These are phyloP conservation scores for Lasiodiplodia hormozganensis DNA, from an alignment of 2,329 filamentous ascomycete genomes.

Conservation along the genomic window DNA sequence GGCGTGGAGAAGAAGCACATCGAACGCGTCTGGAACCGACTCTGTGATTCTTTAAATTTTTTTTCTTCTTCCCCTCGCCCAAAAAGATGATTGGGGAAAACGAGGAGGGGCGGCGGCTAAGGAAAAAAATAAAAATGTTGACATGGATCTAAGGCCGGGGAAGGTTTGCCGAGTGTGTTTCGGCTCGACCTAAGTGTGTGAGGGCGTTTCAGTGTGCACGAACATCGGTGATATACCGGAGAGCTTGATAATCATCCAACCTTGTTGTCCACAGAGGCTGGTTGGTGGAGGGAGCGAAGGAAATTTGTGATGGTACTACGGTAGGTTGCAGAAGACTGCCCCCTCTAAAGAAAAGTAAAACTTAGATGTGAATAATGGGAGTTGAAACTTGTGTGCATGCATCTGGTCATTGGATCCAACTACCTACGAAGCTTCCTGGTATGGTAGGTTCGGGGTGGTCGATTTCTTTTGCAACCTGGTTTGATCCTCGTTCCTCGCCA, in stretches of 20 bases:
- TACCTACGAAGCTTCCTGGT: no score
- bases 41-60: neutral
- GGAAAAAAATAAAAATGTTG: neutral
- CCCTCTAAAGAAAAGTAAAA: no score
- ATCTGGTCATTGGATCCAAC: no score
- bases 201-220: neutral
- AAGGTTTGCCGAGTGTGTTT: neutral
- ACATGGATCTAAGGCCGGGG: neutral
- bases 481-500: neutral
- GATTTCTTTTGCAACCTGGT: no score
- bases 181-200: neutral
- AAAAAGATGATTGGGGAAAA: neutral
- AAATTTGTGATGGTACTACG: neutral
- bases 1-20: slow-evolving; percentile 1
- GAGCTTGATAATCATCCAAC: neutral
- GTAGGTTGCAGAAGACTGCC: neutral
- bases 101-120: neutral
- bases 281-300: neutral
- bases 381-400: no score
- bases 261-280: neutral
- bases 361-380: no score
- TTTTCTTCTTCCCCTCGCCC: neutral
- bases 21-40: neutral
- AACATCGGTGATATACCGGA: neutral
- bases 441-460: no score